Evolutionary conservation across 768 basidiomycete species (phyloP).

Genomic region (Lanmaoa pseudosensibilis): DNA sequence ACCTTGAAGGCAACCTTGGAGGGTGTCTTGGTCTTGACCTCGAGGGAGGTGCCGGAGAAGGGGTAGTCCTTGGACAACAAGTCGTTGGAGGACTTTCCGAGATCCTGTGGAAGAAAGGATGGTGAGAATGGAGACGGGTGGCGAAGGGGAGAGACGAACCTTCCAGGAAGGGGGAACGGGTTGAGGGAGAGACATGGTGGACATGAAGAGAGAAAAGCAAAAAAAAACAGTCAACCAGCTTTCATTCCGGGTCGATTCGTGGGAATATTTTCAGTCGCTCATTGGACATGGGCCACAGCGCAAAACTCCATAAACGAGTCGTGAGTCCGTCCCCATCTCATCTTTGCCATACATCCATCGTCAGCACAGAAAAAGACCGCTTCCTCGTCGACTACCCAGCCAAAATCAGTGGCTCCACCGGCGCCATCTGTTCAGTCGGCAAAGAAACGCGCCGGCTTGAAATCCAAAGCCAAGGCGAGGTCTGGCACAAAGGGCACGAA

Average conservation of each 20-base stretch:
- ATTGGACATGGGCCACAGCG: conserved; percentile 35
- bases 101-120: conserved; percentile 55
- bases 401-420: conserved; percentile 2
- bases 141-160: conserved; percentile 39
- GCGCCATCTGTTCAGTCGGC: conserved; percentile 18
- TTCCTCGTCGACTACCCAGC: conserved; percentile 5
- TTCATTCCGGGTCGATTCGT: conserved; percentile 30
- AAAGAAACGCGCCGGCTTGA: conserved; percentile 31
- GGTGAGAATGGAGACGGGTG: not conserved
- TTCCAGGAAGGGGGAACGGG: conserved; percentile 98
- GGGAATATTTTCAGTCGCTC: conserved; percentile 22
- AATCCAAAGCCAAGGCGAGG: conserved; percentile 23
- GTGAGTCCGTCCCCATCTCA: conserved; percentile 19
- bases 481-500: not conserved
- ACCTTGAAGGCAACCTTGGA: conserved; percentile 95
- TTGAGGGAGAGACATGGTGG: conserved; percentile 84
- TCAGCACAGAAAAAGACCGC: conserved; percentile 27
- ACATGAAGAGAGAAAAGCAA: conserved; percentile 11
- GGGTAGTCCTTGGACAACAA: conserved; percentile 91
- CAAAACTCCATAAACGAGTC: conserved; percentile 36
- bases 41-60: conserved; percentile 68
- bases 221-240: not conserved
- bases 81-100: conserved; percentile 97
- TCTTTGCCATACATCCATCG: not conserved
- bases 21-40: conserved; percentile 87